These are phyloP conservation scores for Lentinus brumalis DNA, from an alignment of 768 basidiomycete species.

Conservation along the genomic window DNA sequence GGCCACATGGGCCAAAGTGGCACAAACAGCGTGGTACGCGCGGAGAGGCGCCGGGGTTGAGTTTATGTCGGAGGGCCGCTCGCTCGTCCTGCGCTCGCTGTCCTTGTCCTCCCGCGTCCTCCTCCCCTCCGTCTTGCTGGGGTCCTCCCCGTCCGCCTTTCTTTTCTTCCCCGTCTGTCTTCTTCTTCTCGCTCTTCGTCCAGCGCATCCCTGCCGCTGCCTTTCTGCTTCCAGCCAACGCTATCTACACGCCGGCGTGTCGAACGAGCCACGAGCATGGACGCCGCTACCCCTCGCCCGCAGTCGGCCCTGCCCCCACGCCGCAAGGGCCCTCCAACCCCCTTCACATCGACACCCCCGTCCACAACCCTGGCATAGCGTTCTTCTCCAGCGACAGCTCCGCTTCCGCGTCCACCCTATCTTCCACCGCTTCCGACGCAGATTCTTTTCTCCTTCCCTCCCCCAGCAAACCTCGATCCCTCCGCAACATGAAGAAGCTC, in stretches of 20 bases:
- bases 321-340: conserved; percentile 54
- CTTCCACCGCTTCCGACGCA: conserved; percentile 55
- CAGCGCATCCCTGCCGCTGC: conserved; percentile 1
- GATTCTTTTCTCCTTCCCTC: conserved; percentile 47
- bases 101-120: conserved; percentile 13
- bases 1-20: conserved; percentile 16
- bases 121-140: conserved; percentile 11
- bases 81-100: neutral
- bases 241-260: conserved; percentile 49
- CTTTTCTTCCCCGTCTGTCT: conserved; percentile 23
- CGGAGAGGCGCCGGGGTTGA: conserved; percentile 9
- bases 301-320: conserved; percentile 37
- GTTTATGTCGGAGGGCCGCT: neutral
- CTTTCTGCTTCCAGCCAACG: conserved; percentile 13
- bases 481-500: conserved; percentile 76
- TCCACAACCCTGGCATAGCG: conserved; percentile 49
- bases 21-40: conserved; percentile 12
- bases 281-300: conserved; percentile 36
- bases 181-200: conserved; percentile 5
- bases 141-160: conserved; percentile 6
- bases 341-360: conserved; percentile 61
- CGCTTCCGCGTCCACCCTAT: conserved; percentile 50
- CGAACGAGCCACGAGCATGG: conserved; percentile 32
- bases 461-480: conserved; percentile 44
- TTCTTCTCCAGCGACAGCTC: conserved; percentile 46